Evolutionary conservation across 1,139 yeast genomes (phyloP), one percentile per base, ranked within the genome.

Genomic region (Hemisphaericaspora subhashii): DNA sequence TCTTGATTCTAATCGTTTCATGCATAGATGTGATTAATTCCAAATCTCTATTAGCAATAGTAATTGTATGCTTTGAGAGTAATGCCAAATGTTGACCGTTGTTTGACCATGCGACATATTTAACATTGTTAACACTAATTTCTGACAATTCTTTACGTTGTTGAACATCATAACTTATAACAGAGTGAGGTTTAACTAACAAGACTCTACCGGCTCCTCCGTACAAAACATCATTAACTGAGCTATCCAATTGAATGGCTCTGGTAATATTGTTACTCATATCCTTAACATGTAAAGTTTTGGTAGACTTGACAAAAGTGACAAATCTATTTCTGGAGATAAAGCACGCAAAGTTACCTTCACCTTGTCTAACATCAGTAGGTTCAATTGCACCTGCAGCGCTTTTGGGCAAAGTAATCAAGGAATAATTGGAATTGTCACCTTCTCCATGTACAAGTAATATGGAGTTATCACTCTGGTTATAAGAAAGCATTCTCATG

Each of bases 281-380:
- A 58, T 90, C 97, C 61, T 86, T 85, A 40, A 94, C 86, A 48
- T 85, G 88, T 52, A 94, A 75, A 17, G 78, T 68, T 54, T 82
- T 83, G 14, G 81, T 61, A 5, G 81, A 55, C 57, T 81, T 83
- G 45, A 79, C 68, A 60, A 86, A 86, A 27, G 86, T 86, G 43
- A 87, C 95, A 65, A 89, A 92, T 64, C 98, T 77, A 67, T 92
- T 92, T 61, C 98, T 83, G 14, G 97, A 88, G 51, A 94, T 87
- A 62, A 92, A 94, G 41, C 85, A 73, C 15, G 98, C 98, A 61
- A 80, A 82, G 54, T 80, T 81, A 34, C 95, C 97, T 42, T 81
- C 80, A 43, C 96, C 98, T 54, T 80, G 82, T 49, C 85, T 72
- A 36, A 85, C 71, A 47, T 84, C 84, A 15, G 83, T 74, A 39